Evolutionary conservation across 257 asterid species (phyloP).

Genomic region (Capsicum rhomboideum): DNA sequence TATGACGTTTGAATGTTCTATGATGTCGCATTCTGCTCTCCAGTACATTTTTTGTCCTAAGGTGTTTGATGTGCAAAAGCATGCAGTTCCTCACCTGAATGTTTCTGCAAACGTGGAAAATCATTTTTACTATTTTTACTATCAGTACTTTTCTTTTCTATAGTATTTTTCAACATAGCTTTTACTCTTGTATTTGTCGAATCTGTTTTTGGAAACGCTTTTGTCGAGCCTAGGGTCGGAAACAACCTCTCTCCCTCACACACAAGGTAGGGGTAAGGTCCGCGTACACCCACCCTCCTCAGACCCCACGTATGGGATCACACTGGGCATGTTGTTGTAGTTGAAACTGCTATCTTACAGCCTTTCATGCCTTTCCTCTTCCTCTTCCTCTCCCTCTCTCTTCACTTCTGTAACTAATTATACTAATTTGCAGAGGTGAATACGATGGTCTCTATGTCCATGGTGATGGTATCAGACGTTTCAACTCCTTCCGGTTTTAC

Average conservation of each 20-base stretch:
- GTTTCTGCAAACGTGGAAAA: no score
- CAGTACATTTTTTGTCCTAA: no score
- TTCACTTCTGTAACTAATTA: background rate
- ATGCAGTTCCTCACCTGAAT: no score
- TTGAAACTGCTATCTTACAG: background rate
- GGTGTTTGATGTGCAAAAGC: no score
- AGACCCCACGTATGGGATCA: background rate
- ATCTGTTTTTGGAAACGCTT: no score
- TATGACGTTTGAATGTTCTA: no score
- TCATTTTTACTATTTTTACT: no score
- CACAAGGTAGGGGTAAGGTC: background rate
- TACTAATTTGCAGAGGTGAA: slow-evolving; percentile 43
- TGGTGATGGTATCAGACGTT: slow-evolving; percentile 54
- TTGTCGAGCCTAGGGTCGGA: background rate
- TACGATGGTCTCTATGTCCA: slow-evolving; percentile 61
- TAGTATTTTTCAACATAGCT: no score
- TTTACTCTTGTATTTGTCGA: no score
- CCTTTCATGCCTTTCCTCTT: background rate
- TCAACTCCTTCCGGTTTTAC: slow-evolving; percentile 54
- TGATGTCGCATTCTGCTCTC: no score
- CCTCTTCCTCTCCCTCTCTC: background rate
- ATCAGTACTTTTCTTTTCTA: no score
- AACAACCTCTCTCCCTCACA: background rate
- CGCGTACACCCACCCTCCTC: background rate
- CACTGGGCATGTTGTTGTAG: background rate